These are phyloP conservation scores for Blastobotrys persicus DNA, from an alignment of 1,139 yeast species.

Conservation along the genomic window DNA sequence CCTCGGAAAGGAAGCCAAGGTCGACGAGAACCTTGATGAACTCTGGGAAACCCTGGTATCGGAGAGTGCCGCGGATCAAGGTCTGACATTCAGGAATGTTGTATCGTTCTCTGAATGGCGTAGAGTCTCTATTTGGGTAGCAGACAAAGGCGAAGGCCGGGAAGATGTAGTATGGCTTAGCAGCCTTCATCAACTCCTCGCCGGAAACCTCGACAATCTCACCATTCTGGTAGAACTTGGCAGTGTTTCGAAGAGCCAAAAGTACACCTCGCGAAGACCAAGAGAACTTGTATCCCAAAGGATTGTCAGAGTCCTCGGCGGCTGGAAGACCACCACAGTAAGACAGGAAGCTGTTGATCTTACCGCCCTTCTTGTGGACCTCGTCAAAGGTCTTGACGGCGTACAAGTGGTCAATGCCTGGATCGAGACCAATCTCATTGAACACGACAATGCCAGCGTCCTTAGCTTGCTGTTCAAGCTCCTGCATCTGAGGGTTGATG, in stretches of 20 bases:
- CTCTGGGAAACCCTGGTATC: constrained; percentile 99
- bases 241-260: constrained; percentile 90
- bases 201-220: constrained; percentile 74
- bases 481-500: constrained; percentile 79
- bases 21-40: constrained; percentile 94
- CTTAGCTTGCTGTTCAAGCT: constrained; percentile 44
- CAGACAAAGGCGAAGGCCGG: constrained; percentile 95
- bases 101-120: constrained; percentile 87
- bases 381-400: constrained; percentile 98
- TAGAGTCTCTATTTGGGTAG: constrained; percentile 98
- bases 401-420: constrained; percentile 96
- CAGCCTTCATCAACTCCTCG: constrained; percentile 92
- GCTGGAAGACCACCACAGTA: constrained; percentile 99
- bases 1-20: constrained; percentile 86
- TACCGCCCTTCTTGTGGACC: constrained; percentile 88
- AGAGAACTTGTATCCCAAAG: constrained; percentile 96
- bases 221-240: constrained; percentile 86
- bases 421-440: constrained; percentile 68
- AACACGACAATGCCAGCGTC: constrained; percentile 49
- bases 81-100: constrained; percentile 96
- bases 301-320: constrained; percentile 95
- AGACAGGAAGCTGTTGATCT: constrained; percentile 87
- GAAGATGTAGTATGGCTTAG: constrained; percentile 91
- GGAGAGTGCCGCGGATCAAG: constrained; percentile 91
- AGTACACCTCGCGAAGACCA: constrained; percentile 99